Evolutionary conservation across 257 asterid genomes (phyloP).

Genomic region (Nicotiana benthamiana): DNA sequence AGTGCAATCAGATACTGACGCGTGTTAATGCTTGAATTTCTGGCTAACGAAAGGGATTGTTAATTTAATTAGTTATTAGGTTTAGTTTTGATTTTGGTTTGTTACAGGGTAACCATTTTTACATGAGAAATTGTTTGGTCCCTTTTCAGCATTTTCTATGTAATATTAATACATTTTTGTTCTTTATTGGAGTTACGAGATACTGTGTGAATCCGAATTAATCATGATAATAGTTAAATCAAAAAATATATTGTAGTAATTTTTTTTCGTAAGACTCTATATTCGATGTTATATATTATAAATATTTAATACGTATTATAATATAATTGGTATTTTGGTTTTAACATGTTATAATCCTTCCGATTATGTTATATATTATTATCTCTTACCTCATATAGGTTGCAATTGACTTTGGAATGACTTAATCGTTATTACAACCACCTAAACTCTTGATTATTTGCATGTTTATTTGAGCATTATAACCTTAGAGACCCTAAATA

Average conservation of each 20-base stretch:
- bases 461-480: background rate
- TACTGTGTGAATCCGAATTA: too few relatives aligned
- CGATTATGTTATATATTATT: too few relatives aligned
- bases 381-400: too few relatives aligned
- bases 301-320: too few relatives aligned
- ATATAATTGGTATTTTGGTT: background rate
- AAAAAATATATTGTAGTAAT: too few relatives aligned
- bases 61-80: background rate
- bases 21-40: background rate
- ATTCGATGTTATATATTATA: too few relatives aligned
- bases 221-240: too few relatives aligned
- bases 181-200: too few relatives aligned
- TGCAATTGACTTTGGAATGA: background rate
- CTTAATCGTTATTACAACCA: background rate
- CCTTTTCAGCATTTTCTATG: background rate
- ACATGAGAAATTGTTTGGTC: background rate
- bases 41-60: background rate
- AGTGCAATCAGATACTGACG: constrained; percentile 9
- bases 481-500: too few relatives aligned
- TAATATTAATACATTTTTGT: too few relatives aligned
- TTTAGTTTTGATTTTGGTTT: background rate
- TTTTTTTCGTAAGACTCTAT: too few relatives aligned
- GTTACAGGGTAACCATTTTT: background rate
- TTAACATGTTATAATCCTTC: background rate
- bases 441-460: background rate